These are phyloP conservation scores for Colletotrichum siamense DNA, from an alignment of 2,329 filamentous ascomycete species.

Conservation along the genomic window DNA sequence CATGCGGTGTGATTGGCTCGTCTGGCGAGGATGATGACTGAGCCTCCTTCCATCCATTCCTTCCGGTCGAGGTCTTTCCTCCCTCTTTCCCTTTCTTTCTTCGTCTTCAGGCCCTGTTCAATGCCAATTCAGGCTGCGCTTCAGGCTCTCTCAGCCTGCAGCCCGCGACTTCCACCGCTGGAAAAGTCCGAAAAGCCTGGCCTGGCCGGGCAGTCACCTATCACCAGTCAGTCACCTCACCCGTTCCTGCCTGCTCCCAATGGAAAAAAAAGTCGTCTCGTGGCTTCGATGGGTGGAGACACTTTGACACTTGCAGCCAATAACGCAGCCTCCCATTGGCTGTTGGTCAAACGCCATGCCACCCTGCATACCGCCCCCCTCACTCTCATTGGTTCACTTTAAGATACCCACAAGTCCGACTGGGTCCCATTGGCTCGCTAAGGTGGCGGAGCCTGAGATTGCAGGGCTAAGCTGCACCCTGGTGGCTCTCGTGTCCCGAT, in stretches of 20 bases:
- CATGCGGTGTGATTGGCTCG: background rate
- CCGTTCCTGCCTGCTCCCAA: background rate
- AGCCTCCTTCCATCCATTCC: background rate
- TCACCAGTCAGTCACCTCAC: background rate
- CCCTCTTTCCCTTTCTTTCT: background rate
- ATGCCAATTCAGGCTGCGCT: background rate
- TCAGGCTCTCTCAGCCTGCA: background rate
- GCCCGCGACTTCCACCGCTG: background rate
- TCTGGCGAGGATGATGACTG: constrained; percentile 1
- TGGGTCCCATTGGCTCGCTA: constrained; percentile 15
- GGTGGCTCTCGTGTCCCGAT: constrained; percentile 12
- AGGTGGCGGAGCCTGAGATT: constrained; percentile 9
- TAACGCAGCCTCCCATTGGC: background rate
- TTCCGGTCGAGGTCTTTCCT: background rate
- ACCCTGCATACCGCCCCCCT: background rate
- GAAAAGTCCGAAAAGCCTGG: background rate
- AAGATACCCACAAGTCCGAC: background rate
- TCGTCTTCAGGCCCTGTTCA: background rate
- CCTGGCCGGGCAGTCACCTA: background rate
- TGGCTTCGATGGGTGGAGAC: constrained; percentile 12
- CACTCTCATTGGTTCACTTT: background rate
- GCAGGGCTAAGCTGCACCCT: background rate
- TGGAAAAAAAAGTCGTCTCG: constrained; percentile 3
- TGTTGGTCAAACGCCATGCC: background rate
- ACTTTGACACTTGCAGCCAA: background rate